Evolutionary conservation across 805 yeast species (phyloP).

Genomic region (Zygoascus flipseniorum): DNA sequence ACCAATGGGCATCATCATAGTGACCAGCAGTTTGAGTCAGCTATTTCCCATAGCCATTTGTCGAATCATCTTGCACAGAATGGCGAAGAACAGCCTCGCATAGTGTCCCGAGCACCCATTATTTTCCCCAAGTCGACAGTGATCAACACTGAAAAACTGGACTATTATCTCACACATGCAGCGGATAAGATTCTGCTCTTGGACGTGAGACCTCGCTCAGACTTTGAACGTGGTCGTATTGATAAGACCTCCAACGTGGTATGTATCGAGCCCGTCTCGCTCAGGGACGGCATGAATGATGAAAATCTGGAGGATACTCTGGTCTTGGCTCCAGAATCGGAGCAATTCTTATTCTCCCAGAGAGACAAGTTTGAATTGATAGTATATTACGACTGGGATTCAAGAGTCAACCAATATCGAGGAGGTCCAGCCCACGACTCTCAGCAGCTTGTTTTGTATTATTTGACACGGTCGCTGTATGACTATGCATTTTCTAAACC

Average conservation of each 20-base stretch:
- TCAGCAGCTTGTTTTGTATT: conserved; percentile 14
- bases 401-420: conserved; percentile 15
- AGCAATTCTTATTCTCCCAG: conserved; percentile 43
- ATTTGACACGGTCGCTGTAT: conserved; percentile 33
- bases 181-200: conserved; percentile 44
- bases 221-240: conserved; percentile 58
- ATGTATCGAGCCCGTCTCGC: conserved; percentile 67
- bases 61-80: background rate
- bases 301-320: conserved; percentile 60
- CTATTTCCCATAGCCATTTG: background rate
- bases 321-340: conserved; percentile 47
- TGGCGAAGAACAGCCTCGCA: background rate
- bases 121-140: conserved; percentile 23
- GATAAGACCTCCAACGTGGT: conserved; percentile 43
- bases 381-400: conserved; percentile 51
- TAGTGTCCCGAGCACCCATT: conserved; percentile 2
- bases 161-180: conserved; percentile 15
- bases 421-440: conserved; percentile 16
- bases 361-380: conserved; percentile 53
- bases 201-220: conserved; percentile 58
- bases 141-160: conserved; percentile 20
- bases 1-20: background rate
- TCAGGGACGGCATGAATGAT: conserved; percentile 45
- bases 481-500: conserved; percentile 31
- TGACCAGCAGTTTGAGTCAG: background rate